Base-by-base conservation (phyloP, 208 protist genomes). In the Trypanosoma grayi region DNA sequence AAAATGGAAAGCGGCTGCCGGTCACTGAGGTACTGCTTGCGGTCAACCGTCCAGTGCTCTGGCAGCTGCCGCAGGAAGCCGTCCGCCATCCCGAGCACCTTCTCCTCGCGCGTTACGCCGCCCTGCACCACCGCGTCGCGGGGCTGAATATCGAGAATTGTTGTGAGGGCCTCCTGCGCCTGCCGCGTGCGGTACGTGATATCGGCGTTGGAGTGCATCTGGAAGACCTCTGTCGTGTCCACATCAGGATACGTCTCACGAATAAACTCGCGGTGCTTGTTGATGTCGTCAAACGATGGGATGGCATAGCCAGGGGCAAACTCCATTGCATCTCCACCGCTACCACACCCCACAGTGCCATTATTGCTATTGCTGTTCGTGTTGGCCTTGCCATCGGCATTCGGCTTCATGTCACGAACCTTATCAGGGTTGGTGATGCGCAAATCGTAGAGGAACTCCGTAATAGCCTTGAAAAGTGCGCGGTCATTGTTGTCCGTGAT, bases 401-500 rank as follows among this genome's bases (percentile, higher is more conserved):
- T 20, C 10, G n/a, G 9, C 70, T 86, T 83, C 39, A 73, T 68
- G 51, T 95, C 86, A 75, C 87, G 90, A 69, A 73, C 85, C 60
- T 82, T 84, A 51, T 98, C 92, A 11, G 83, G 75, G 62, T 95
- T 85, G 16, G 97, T 92, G 69, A 98, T 92, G 66, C 84, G 77
- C 25, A 69, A 55, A 52, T 90, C 83, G 57, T 99, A 92, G 56
- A 96, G 95, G 60, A 94, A 88, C 70, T 98, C 89, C 37, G 94
- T 98, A 81, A 98, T 98, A 22, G 97, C 97, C 78, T 97, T 98
- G 80, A 99, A 98, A 39, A 99, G 85, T n/a, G 92, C 85, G 45
- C 94, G 81, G 73, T 99, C 98, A 70, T 92, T 98, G 78, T 99
- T 98, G 77, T 99, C 98, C 25, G 98, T 99, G 73, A 99, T 98